Evolutionary conservation across 2,329 filamentous ascomycete genomes (phyloP).

Genomic region (Teratosphaeria zuluensis): DNA sequence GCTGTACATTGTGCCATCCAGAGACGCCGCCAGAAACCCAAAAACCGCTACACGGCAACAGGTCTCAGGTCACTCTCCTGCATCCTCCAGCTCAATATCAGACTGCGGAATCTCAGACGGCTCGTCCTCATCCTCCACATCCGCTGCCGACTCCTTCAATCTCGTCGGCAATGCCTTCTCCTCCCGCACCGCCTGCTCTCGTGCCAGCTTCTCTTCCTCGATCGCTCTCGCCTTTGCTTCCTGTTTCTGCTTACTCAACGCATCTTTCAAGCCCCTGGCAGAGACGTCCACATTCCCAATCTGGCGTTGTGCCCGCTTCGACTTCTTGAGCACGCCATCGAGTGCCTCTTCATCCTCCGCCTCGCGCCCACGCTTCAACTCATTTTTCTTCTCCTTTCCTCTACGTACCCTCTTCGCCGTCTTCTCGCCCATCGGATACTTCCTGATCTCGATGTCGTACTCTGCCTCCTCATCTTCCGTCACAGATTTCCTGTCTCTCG

Average conservation of each 20-base stretch:
- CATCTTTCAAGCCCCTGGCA: not conserved
- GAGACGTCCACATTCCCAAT: not conserved
- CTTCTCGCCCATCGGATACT: not conserved
- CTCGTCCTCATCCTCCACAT: not conserved
- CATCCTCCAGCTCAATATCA: not conserved
- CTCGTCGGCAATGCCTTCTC: not conserved
- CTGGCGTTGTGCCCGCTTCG: not conserved
- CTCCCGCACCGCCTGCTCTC: not conserved
- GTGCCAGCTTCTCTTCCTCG: not conserved
- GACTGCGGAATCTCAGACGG: not conserved
- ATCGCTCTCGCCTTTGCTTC: not conserved
- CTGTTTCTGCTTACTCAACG: not conserved
- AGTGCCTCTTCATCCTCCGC: not conserved
- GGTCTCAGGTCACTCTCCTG: not conserved
- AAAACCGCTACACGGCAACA: not conserved
- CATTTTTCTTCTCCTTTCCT: not conserved
- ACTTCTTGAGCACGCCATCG: not conserved
- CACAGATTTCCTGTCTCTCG: not conserved
- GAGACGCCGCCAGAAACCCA: not conserved
- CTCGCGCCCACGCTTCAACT: not conserved
- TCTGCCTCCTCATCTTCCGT: not conserved
- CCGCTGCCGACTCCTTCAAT: not conserved
- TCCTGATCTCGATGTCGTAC: not conserved
- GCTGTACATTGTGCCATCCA: not conserved
- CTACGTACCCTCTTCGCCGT: not conserved